Percentiles rank a stretch among this genome's conserved stretches.
These are phyloP conservation scores for Trichoderma koningii DNA, from an alignment of 2,329 filamentous ascomycete genomes.

Conservation along the genomic window DNA sequence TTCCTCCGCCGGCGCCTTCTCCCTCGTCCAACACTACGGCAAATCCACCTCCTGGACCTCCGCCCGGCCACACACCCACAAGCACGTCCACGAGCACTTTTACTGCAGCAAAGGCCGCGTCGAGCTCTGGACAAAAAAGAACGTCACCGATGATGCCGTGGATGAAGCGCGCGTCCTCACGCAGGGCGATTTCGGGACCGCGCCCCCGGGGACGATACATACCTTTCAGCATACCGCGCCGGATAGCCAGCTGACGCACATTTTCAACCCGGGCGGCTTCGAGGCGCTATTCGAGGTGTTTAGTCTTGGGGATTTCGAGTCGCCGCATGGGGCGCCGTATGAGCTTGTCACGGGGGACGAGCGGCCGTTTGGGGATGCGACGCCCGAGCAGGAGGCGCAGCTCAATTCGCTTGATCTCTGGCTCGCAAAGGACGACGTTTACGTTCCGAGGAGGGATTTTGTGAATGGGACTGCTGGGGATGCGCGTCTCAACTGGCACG, in stretches of 20 bases:
- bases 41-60: slow-evolving; percentile 26
- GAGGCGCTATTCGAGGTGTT: slow-evolving; percentile 31
- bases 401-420: slow-evolving; percentile 30
- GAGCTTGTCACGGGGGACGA: slow-evolving; percentile 27
- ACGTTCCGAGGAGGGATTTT: slow-evolving; percentile 31
- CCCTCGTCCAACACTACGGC: slow-evolving; percentile 32
- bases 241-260: slow-evolving; percentile 32
- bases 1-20: slow-evolving; percentile 33
- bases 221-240: slow-evolving; percentile 33
- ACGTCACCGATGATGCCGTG: slow-evolving; percentile 23
- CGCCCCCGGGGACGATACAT: slow-evolving; percentile 31
- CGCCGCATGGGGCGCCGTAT: slow-evolving; percentile 28
- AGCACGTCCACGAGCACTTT: slow-evolving; percentile 31
- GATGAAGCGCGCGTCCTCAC: slow-evolving; percentile 32
- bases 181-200: slow-evolving; percentile 31
- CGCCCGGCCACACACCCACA: slow-evolving; percentile 32
- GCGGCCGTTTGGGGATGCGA: slow-evolving; percentile 30
- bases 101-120: slow-evolving; percentile 32
- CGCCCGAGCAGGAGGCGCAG: slow-evolving; percentile 20
- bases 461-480: slow-evolving; percentile 32
- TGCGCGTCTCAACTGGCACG: slow-evolving; percentile 30
- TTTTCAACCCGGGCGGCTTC: slow-evolving; percentile 33
- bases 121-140: slow-evolving; percentile 33
- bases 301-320: slow-evolving; percentile 27
- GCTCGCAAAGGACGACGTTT: slow-evolving; percentile 26